Base-by-base conservation (phyloP, 352 stramenopile genomes). In the Phytophthora palmivora region DNA sequence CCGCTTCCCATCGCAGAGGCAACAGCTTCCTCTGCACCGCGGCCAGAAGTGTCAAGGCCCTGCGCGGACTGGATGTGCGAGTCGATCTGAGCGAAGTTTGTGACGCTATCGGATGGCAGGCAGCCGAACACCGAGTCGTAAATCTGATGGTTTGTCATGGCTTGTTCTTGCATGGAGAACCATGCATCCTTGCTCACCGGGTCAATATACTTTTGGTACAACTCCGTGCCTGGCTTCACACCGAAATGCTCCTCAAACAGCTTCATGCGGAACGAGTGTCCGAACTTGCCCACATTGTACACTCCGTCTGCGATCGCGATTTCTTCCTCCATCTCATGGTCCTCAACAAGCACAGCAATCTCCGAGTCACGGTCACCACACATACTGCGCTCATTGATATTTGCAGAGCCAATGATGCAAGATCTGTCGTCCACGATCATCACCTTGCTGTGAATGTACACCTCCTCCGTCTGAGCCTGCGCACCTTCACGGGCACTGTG, bases 401-500 rank as follows among this genome's bases (percentile, higher is more conserved):
- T 96, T 24, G 87, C 87, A 3, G 81, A 92, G 10, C 87, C 87
- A 26, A 96, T 92, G 69, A 96, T 94, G 45, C 69, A 86, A 45
- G 56, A 69, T 30, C 82, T 72, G 42, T 96, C 87, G 63, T 96
- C 87, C 10, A 94, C 87, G 44, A 96, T 94, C 85, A 96, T 97
- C 55, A 96, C 67, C 69, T 97, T 98, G 58, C 79, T 95, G 74
- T 98, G 92, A 18, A 97, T 84, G 60, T 96, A 96, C 2, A 96
- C 74, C 52, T 94, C 74, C 52, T 95, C 87, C 0, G 87, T 94
- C 48, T 81, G 70, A 0, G 84, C 75, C 22, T 80, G 56, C 8
- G 58, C 66, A 45, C 72, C 56, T 8, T 78, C 66, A 16, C 62
- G 63, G 7, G 63, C 70, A 16, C 50, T 78, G 49, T 94, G 81